Evolutionary conservation across 139 green algal species (phyloP), one percentile per base, ranked within the genome.

Genomic region (Monoraphidium neglectum): DNA sequence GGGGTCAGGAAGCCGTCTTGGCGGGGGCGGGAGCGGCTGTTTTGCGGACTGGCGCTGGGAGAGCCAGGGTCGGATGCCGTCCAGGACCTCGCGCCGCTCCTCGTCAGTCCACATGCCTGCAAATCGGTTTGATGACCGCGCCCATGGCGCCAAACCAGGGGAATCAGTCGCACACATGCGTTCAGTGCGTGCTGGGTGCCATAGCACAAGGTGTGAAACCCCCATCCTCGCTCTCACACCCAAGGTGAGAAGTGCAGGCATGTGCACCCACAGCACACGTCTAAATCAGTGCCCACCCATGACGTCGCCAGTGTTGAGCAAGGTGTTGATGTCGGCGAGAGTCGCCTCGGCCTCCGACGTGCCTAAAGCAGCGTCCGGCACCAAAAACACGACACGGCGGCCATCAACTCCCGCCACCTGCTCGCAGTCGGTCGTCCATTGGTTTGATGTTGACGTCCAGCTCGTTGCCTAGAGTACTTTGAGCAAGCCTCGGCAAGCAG

Each of bases 281-380:
- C n/a, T n/a, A n/a, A n/a, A n/a, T n/a, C n/a, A n/a, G 32, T 1
- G 28, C 72, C 46, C 64, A 35, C 82, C 82, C n/a, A 74, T 83
- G 57, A 94, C 86, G 51, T 96, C 90, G 13, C 92, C 92, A 30
- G 75, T 87, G 82, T 92, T 94, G 57, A 97, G 88, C 70, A 96
- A 62, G 72, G 88, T 91, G 81, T 94, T 94, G 64, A 96, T 85
- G 77, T 96, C 93, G 72, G 94, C 92, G 40, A 97, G 71, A 77
- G 95, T 93, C 1, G 66, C 49, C 64, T 96, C 93, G 43, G 80
- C 74, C 47, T 92, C 71, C 53, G 95, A 91, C 74, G 95, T 88
- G 38, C 80, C 93, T 8, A 51, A 12, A 12, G 43, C 43, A 8
- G 43, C 43, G 85, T 96, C 93, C 8, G 86, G 89, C 59, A 97